These are phyloP conservation scores for Yamadazyma akitaensis DNA, from an alignment of 805 yeast species.

Conservation along the genomic window DNA sequence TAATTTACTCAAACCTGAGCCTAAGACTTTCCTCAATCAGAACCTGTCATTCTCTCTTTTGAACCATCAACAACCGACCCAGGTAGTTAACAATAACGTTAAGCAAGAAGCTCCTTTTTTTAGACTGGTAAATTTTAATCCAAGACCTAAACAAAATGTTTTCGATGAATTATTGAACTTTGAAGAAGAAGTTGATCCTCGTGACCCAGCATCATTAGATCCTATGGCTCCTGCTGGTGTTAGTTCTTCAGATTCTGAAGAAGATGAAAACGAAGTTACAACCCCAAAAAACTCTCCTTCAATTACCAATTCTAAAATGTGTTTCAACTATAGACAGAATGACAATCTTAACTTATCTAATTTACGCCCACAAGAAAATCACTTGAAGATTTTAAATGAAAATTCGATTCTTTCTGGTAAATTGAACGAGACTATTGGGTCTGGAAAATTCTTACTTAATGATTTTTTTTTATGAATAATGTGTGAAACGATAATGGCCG, in stretches of 20 bases:
- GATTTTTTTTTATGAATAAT: constrained; percentile 37
- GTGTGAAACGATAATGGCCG: constrained; percentile 4
- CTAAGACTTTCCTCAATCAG: constrained; percentile 16
- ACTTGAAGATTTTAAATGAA: constrained; percentile 33
- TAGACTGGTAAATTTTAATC: constrained; percentile 32
- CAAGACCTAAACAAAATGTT: constrained; percentile 24
- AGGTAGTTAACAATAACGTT: not conserved
- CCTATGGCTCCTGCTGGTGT: not conserved
- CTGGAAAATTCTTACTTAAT: constrained; percentile 39
- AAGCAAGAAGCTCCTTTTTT: constrained; percentile 29
- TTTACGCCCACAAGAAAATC: constrained; percentile 18
- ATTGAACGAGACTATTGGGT: constrained; percentile 44
- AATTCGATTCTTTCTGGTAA: constrained; percentile 36
- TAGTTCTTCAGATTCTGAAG: constrained; percentile 3
- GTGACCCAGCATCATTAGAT: not conserved
- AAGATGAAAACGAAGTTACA: constrained; percentile 7
- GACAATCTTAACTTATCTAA: constrained; percentile 34
- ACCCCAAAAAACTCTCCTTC: constrained; percentile 11
- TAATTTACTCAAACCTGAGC: constrained; percentile 30
- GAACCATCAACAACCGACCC: constrained; percentile 3
- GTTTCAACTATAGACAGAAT: constrained; percentile 35
- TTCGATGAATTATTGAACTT: constrained; percentile 32
- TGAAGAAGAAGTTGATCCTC: constrained; percentile 22
- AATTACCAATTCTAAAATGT: constrained; percentile 24
- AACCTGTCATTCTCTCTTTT: constrained; percentile 6